Base-by-base conservation (phyloP, 2,329 filamentous ascomycete genomes). In the Nannizzia gypsea region DNA sequence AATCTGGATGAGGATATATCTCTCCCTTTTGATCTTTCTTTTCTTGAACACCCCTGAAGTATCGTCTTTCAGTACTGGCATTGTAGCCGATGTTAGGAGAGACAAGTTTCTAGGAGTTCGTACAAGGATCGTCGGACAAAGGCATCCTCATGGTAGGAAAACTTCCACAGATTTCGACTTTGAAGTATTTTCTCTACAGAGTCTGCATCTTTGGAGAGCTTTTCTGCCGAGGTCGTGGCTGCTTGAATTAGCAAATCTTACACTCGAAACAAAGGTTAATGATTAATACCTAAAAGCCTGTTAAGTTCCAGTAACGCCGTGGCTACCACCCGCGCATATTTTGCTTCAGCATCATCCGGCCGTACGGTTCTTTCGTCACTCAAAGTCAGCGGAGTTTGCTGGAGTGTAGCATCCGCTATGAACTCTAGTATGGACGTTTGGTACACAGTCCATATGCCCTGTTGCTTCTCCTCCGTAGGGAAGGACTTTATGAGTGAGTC, bases 311-410 rank as follows among this genome's bases (percentile, higher is more conserved):
- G 71, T 26, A 84, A 72, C 58, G 79, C 82, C 6, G 82, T 82
- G 1, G 81, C 80, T n/a, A 83, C 78, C 3, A 96, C 90, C 54
- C 93, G 82, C 62, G 85, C 83, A 74, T 95, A 93, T 67, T 96
- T 96, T 17, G 87, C 83, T 65, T 90, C 83, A 3, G 90, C 85
- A 70, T 99, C 93, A 65, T 97, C 92, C 6, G 82, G 76, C 61
- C 84, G 93, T 2, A 90, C 89, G 0, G 85, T 89, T 24, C 92
- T 82, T 73, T 95, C 89, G 70, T 99, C 93, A 69, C 91, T 97
- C 38, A 99, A 77, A 0, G 89, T 95, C 38, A 86, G 81, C 2
- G 86, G 73, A 0, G 87, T 92, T 72, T 99, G 93, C 59, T 86
- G 83, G 54, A 83, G 74, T 46, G 93, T 82, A 3, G 90, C 89